phyloP scores from a whole-genome alignment of 176 grass and related monocot genomes.

The Triticum timopheevii region DNA sequence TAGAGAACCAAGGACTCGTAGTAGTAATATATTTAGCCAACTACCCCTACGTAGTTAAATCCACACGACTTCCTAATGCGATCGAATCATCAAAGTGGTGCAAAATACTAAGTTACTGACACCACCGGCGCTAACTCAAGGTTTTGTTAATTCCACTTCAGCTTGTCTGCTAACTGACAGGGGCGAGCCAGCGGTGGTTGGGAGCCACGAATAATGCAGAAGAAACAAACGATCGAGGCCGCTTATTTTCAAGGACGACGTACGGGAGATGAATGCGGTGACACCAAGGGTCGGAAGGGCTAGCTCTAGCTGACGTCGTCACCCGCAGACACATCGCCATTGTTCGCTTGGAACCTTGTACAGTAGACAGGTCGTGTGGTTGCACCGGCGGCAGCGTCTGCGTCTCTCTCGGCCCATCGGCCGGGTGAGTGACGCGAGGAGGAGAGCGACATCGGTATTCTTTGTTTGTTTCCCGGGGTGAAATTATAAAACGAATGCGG shows the following conservation, averaged over 20 bases:
- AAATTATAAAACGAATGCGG: neutral
- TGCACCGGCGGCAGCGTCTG: neutral
- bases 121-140: neutral
- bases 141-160: neutral
- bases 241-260: neutral
- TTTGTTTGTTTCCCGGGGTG: neutral
- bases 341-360: conserved; percentile 39
- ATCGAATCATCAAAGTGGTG: conserved; percentile 15
- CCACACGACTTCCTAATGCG: neutral
- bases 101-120: too few relatives aligned
- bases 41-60: neutral
- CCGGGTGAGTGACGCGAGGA: neutral
- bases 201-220: neutral
- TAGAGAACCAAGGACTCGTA: neutral
- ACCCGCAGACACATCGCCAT: conserved; percentile 24
- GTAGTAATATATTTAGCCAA: neutral
- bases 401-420: neutral
- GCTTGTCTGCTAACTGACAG: too few relatives aligned
- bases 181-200: neutral
- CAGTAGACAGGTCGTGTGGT: neutral
- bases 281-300: neutral
- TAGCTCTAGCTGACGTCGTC: neutral
- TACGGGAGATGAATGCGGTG: neutral
- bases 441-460: too few relatives aligned
- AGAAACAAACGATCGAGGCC: neutral